Percentiles rank a stretch among this genome's conserved stretches.
These are phyloP conservation scores for Geotrichum reessii DNA, from an alignment of 1,139 yeast species.

Conservation along the genomic window DNA sequence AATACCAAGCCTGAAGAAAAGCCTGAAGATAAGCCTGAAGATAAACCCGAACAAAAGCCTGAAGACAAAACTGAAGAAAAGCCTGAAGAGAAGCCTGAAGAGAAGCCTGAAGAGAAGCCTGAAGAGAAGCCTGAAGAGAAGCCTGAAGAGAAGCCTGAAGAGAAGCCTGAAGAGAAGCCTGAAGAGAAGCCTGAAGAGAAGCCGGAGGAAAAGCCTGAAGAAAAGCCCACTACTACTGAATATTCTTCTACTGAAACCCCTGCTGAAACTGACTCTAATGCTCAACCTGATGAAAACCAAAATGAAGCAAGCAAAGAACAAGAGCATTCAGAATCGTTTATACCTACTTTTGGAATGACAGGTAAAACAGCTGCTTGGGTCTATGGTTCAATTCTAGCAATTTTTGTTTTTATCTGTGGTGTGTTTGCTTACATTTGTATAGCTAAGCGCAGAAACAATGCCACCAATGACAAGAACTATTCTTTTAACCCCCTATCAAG, in stretches of 20 bases:
- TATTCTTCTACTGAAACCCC: constrained; percentile 14
- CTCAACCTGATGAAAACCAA: not conserved
- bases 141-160: constrained; percentile 3
- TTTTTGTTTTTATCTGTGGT: constrained; percentile 31
- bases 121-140: constrained; percentile 19
- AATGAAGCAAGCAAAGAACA: not conserved
- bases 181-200: too few relatives aligned
- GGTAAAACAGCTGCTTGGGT: constrained; percentile 34
- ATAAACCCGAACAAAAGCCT: constrained; percentile 2
- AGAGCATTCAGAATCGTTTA: constrained; percentile 19
- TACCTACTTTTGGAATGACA: constrained; percentile 37
- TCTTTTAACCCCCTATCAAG: constrained; percentile 20
- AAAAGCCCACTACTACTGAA: constrained; percentile 5
- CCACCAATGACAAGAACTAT: constrained; percentile 21
- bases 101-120: constrained; percentile 18
- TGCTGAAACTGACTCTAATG: constrained; percentile 5
- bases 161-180: constrained; percentile 18
- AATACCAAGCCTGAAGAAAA: constrained; percentile 18
- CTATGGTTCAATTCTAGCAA: constrained; percentile 33
- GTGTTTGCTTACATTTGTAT: constrained; percentile 28
- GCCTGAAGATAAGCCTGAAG: constrained; percentile 19
- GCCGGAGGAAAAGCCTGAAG: constrained; percentile 2
- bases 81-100: constrained; percentile 17
- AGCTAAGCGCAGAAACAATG: constrained; percentile 24
- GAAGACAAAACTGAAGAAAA: constrained; percentile 18